Base-by-base conservation (phyloP, 192 early-diverging fungal genomes). In the Chytriomyces hyalinus region DNA sequence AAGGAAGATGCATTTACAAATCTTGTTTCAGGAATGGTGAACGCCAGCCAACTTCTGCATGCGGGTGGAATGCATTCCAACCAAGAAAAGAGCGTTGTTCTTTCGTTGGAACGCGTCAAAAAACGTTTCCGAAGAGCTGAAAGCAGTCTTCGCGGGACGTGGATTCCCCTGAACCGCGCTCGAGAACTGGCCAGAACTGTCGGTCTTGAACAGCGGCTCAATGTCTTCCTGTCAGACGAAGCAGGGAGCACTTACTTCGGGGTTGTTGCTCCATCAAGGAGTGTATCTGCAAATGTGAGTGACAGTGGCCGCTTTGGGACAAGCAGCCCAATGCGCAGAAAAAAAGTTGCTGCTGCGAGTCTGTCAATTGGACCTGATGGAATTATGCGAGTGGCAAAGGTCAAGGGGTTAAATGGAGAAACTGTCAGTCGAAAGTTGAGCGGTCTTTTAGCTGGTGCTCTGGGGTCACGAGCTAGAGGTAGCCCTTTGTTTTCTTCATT, bases 101-200 rank as follows among this genome's bases (percentile, higher is more conserved):
- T 98, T 28, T 93, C 92, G 63, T 85, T 98, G 73, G 96, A 98
- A 69, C 85, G 93, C 15, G 89, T 87, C 53, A 88, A 92, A 59
- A 89, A 93, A 64, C 91, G 94, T 61, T 87, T 91, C 77, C 90
- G 92, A 11, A 88, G 91, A 72, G 87, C 87, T 51, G 85, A 88
- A 26, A 91, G 90, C 44, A 84, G 87, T 73, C 83, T 96, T 36
- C 91, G 89, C 64, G 96, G 96, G 43, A 96, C 95, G 6, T 98
- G 96, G 96, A 94, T 98, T 64, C 96, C 96, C 8, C 86, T 98
- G 26, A 83, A 87, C 2, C 90, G 96, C 6, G 96, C 94, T 6
- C 89, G 92, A 28, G 93, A 92, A 6, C 85, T 98, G 61, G 93
- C 95, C 0, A 84, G 92, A 2, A 95, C 91, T 0, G 92, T 93